phyloP scores from a whole-genome alignment of 192 early-diverging fungal species.

The Physocladia obscura region DNA sequence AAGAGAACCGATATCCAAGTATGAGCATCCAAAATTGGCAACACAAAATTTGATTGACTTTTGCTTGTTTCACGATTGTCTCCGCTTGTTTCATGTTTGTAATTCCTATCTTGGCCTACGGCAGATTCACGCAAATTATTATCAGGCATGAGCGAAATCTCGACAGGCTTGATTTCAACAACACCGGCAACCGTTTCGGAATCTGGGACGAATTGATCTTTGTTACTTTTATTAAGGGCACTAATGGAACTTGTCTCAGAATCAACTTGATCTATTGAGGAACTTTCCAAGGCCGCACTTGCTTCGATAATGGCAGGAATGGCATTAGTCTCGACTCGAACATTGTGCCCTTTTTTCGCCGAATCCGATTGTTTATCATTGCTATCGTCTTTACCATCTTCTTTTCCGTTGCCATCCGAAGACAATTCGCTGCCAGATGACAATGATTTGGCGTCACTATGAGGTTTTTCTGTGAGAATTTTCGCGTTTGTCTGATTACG shows the following conservation, averaged over 20 bases:
- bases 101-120: not conserved
- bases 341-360: not conserved
- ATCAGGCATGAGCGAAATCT: not conserved
- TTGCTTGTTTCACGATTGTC: not conserved
- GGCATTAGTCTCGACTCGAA: not conserved
- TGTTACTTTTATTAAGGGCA: not conserved
- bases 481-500: too few relatives aligned
- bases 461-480: too few relatives aligned
- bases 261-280: too few relatives aligned
- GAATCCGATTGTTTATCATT: not conserved
- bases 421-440: not conserved
- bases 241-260: too few relatives aligned
- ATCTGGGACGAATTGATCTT: not conserved
- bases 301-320: too few relatives aligned
- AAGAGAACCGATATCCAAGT: constrained; percentile 17
- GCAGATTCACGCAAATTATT: not conserved
- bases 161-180: not conserved
- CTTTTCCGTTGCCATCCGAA: not conserved
- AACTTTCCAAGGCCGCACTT: too few relatives aligned
- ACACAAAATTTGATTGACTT: not conserved
- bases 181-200: not conserved
- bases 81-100: not conserved
- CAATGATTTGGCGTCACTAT: not conserved
- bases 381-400: not conserved
- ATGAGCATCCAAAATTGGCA: constrained; percentile 6